Evolutionary conservation across 257 asterid species (phyloP), one percentile per base, ranked within the genome.

Genomic region (Solanum dulcamara): DNA sequence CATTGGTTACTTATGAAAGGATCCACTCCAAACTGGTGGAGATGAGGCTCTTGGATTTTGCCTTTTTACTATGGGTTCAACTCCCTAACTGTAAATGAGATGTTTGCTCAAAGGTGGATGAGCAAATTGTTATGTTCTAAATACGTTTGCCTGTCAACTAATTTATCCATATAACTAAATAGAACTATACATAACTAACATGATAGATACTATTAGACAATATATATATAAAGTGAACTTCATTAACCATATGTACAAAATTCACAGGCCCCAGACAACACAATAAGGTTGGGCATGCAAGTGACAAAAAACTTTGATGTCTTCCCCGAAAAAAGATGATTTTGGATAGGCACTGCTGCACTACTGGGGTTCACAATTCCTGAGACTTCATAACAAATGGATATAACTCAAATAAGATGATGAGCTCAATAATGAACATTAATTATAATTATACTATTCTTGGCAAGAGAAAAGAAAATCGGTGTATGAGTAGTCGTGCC

Each of bases 21-120:
- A 40, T 80, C 91, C 77, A 92, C 93, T 48, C 98, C 98, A 0
- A 91, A 81, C 74, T 94, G 98, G 98, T 94, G 94, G 94, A 85
- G 92, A 14, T 94, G 98, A 97, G 98, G 86, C 12, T 90, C 82
- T 55, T 94, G 98, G 97, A 38, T 90, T 28, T 94, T 95, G 37
- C 98, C 98, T 17, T 79, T 94, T 85, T 87, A 84, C 85, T 93
- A 93, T 26, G 93, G 90, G 7, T 93, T 89, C 88, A 92, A 93
- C 24, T 91, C 96, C 71, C 86, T 93, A 14, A 91, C 87, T 42
- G 92, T 93, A 13, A 94, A 94, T 32, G 97, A 94, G 87, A 91
- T 94, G 93, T 87, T 90, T 75, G 91, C 93, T 70, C 86, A 91
- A 14, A 87, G 95, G 89, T 93, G 98, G 98, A 92, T 93, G 95